phyloP scores from a whole-genome alignment of 2,329 filamentous ascomycete species.

The Arthrobotrys iridis region DNA sequence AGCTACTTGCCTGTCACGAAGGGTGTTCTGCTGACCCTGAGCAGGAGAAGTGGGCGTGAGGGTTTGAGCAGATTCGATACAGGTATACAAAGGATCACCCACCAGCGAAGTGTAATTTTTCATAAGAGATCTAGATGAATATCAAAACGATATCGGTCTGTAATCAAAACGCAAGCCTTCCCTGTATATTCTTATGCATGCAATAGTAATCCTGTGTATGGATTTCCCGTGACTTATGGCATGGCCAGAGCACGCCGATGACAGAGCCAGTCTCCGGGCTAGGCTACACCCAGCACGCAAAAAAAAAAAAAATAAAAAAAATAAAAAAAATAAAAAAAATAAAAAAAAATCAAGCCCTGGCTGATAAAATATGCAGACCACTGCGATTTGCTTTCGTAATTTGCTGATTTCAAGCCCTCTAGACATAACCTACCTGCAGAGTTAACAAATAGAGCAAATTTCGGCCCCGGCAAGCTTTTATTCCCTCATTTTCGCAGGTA shows the following conservation, averaged over 20 bases:
- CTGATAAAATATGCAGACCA: background rate
- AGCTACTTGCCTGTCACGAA: slow-evolving; percentile 48
- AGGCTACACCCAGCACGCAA: too few relatives aligned
- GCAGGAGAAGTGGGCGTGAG: background rate
- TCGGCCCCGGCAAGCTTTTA: background rate
- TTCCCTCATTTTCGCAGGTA: slow-evolving; percentile 12
- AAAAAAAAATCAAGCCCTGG: too few relatives aligned
- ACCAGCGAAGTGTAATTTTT: background rate
- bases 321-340: too few relatives aligned
- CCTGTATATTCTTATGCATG: background rate
- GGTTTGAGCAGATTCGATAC: slow-evolving; percentile 11
- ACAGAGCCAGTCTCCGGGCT: background rate
- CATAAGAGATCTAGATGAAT: background rate
- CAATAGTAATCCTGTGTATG: background rate
- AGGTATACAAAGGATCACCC: background rate
- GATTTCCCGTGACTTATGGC: background rate
- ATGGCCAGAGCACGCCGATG: background rate
- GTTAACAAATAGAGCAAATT: background rate
- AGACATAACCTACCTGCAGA: background rate
- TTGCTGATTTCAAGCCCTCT: background rate
- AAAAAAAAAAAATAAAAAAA: too few relatives aligned
- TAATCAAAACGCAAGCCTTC: background rate
- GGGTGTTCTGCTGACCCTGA: slow-evolving; percentile 51
- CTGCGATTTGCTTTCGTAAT: background rate
- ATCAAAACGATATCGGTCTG: background rate